Base-by-base conservation (phyloP, 768 basidiomycete genomes). In the Cystofilobasidium macerans region DNA sequence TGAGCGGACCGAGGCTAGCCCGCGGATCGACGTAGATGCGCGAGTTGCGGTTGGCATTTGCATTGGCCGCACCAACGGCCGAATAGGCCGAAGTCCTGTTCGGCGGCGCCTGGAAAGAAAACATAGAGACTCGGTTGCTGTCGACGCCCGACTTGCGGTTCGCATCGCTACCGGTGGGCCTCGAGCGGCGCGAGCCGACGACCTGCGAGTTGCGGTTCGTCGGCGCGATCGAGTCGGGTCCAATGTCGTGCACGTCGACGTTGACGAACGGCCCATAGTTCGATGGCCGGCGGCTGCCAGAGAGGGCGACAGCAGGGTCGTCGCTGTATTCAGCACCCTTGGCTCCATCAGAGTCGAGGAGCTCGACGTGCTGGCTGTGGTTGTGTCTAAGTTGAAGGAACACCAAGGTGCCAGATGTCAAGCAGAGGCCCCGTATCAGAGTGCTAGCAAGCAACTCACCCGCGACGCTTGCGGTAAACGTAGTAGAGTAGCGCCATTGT, bases 361-460 rank as follows among this genome's bases (percentile, higher is more conserved):
- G 51, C 51, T 54, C 51, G 28, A 54, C 51, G 51, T 32, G 51
- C 51, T 54, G 51, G 51, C 14, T 32, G 51, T 54, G 51, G 28
- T 54, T 54, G 51, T 54, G 28, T 30, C 51, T 54, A 5, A 3
- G 16, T 3, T 4, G 13, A 14, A 22, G 48, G 16, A 51, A 6
- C 9, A n/a, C n/a, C n/a, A n/a, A n/a, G n/a, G n/a, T n/a, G n/a
- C n/a, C n/a, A n/a, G n/a, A n/a, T n/a, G n/a, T n/a, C n/a, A n/a
- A n/a, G n/a, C n/a, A n/a, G n/a, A n/a, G n/a, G n/a, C n/a, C n/a
- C n/a, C n/a, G n/a, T n/a, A n/a, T n/a, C n/a, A n/a, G n/a, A n/a
- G n/a, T n/a, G n/a, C n/a, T n/a, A n/a, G n/a, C n/a, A n/a, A n/a
- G n/a, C n/a, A n/a, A n/a, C 48, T 32, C 13, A 54, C 51, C 51